These are phyloP conservation scores for Ceratobasidium sp. DNA, from an alignment of 1,284 basidiomycete genomes.

Conservation along the genomic window DNA sequence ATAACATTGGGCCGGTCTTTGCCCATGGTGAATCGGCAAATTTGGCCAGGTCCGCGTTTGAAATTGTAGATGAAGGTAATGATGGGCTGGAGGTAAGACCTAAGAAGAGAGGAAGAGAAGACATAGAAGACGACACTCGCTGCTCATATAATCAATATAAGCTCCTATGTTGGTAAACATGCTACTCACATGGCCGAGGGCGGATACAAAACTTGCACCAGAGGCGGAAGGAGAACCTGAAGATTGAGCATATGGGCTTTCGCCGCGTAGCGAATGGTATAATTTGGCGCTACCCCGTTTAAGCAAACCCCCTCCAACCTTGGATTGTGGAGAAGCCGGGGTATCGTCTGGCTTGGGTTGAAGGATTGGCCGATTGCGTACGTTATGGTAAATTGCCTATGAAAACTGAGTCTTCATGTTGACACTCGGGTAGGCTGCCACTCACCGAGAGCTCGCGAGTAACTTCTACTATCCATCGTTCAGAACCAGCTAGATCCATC, in stretches of 20 bases:
- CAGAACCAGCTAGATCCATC: not conserved
- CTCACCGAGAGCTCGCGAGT: conserved; percentile 34
- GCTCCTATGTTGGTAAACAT: not conserved
- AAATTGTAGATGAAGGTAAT: conserved; percentile 13
- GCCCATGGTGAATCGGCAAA: conserved; percentile 33
- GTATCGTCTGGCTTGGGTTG: conserved; percentile 36
- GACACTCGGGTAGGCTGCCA: not conserved
- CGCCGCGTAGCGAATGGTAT: conserved; percentile 40
- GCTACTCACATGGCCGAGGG: conserved; percentile 34
- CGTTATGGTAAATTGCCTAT: conserved; percentile 38
- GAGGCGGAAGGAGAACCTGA: conserved; percentile 33
- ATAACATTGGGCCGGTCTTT: conserved; percentile 36
- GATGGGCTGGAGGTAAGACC: conserved; percentile 41
- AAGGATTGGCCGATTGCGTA: conserved; percentile 35
- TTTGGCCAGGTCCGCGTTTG: conserved; percentile 20
- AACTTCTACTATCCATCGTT: conserved; percentile 31
- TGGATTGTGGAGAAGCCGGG: conserved; percentile 19
- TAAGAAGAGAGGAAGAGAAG: conserved; percentile 41
- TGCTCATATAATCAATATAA: not conserved
- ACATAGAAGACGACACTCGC: conserved; percentile 44
- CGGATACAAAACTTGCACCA: conserved; percentile 46
- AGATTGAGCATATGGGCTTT: conserved; percentile 44
- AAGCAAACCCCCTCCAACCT: conserved; percentile 15
- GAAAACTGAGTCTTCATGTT: not conserved
- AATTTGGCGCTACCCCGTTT: conserved; percentile 37